Base-by-base conservation (phyloP, 345 rosid genomes). In the Lumnitzera racemosa region DNA sequence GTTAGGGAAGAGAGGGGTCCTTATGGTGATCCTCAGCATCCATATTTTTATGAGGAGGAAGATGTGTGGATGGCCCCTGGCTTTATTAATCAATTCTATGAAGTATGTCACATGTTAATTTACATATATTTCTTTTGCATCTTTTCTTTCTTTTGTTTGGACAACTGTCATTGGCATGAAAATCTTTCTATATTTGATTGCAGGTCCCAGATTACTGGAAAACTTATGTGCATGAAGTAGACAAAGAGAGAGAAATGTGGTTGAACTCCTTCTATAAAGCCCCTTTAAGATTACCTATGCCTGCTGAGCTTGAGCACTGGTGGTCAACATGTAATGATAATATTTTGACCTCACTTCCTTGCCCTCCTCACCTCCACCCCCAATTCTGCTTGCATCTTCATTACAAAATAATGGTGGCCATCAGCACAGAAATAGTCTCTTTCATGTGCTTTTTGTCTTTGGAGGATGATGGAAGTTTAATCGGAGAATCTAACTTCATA, bases 31-130 rank as follows among this genome's bases (percentile, higher is more conserved):
- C 98, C 98, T 68, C 91, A 88, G 52, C 98, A 91, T 77, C 84
- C 96, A 43, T 86, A 91, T 54, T 81, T 91, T 53, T 91, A 88
- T 46, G 98, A 91, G 75, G 96, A 81, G 51, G 98, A 91, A 62
- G 96, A 91, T 63, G 95, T 75, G 65, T 91, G 98, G 98, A 91
- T 89, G 98, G 98, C 95, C 5, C 98, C 98, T 0, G 98, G 98
- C 64, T 91, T 91, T 75, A 78, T 86, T 67, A 86, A 91, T 70
- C 96, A 91, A 67, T 91, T 91, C 74, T 83, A 89, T 12, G 95
- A 86, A 56, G 95, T 83, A 74, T 51, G 81, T 76, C 51, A 46
- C 56, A 46, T 61, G 65, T 41, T 59, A 27, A 50, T 59, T 36
- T 9, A 5, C 43, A 36, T 13, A 24, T 58, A 3, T 58, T 68